Conservation (phyloP, 1,139 yeast species). For the Blastobotrys ciferrii region DNA sequence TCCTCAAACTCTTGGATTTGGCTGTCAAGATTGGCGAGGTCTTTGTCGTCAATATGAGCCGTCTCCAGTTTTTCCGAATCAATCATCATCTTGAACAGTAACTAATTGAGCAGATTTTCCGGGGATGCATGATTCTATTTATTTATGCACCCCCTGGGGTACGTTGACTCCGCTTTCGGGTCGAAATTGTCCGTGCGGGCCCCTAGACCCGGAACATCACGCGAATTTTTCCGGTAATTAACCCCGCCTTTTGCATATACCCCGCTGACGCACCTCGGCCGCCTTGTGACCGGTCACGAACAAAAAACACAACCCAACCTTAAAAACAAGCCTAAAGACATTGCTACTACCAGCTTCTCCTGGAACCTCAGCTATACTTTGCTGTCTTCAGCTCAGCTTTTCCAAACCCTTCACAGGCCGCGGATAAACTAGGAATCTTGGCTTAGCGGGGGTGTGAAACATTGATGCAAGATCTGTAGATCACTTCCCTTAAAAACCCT, state of each 20-base stretch:
- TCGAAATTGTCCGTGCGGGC: background rate
- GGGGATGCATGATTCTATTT: background rate
- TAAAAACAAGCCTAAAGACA: no score
- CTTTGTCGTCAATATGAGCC: conserved; percentile 6
- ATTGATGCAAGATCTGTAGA: no score
- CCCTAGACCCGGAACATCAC: background rate
- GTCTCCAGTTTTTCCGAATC: conserved; percentile 3
- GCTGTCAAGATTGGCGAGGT: background rate
- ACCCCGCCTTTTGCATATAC: background rate
- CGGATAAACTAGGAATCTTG: no score
- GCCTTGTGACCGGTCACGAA: no score
- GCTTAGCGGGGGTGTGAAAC: no score
- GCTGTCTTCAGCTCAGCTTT: no score
- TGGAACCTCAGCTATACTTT: no score
- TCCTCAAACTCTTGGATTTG: background rate
- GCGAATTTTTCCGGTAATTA: background rate
- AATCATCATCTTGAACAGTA: background rate
- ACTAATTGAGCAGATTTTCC: no score
- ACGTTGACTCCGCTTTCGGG: background rate
- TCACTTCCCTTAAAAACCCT: no score
- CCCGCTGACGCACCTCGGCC: background rate
- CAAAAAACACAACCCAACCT: no score
- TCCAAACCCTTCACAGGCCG: no score
- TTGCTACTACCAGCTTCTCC: no score
- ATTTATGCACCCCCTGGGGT: background rate